A percentile compares a stretch with the other conserved stretches of the same genome.
phyloP scores from a whole-genome alignment of 2,329 filamentous ascomycete genomes.

The Thelonectria discophora region DNA sequence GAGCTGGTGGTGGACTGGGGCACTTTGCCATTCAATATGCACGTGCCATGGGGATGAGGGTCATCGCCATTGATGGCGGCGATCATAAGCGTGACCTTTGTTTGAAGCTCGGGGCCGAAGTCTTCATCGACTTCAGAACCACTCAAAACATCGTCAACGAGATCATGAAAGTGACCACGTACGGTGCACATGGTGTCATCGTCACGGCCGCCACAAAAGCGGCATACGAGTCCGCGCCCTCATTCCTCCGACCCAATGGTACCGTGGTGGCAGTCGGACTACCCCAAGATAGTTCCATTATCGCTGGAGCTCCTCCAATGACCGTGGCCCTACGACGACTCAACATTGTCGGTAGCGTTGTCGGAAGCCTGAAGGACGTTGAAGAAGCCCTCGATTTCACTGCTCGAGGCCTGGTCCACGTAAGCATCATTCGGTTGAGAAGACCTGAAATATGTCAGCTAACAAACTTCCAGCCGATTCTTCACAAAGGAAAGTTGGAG shows the following conservation, averaged over 20 bases:
- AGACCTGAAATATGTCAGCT: not conserved
- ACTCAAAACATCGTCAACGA: constrained; percentile 80
- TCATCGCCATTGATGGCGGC: constrained; percentile 82
- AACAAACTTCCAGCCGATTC: constrained; percentile 30
- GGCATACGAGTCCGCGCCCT: constrained; percentile 92
- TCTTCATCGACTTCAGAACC: constrained; percentile 80
- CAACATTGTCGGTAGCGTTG: constrained; percentile 39
- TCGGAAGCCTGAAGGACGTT: constrained; percentile 36
- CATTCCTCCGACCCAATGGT: constrained; percentile 82
- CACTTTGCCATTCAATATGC: constrained; percentile 83
- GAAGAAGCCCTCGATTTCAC: constrained; percentile 42
- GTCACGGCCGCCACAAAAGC: constrained; percentile 84
- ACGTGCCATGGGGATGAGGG: constrained; percentile 82
- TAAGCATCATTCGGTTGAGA: constrained; percentile 15
- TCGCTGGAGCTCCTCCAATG: constrained; percentile 36
- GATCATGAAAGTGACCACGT: constrained; percentile 73
- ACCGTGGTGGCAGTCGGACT: constrained; percentile 86
- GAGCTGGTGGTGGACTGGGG: constrained; percentile 83
- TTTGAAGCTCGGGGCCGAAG: constrained; percentile 71
- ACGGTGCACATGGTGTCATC: constrained; percentile 88
- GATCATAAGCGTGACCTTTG: constrained; percentile 79
- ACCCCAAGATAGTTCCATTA: constrained; percentile 53
- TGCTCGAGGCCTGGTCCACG: constrained; percentile 33
- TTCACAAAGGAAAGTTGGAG: constrained; percentile 38
- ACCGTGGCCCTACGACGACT: constrained; percentile 28